Evolutionary conservation across 208 protist species (phyloP).

Genomic region (Crithidia thermophila): DNA sequence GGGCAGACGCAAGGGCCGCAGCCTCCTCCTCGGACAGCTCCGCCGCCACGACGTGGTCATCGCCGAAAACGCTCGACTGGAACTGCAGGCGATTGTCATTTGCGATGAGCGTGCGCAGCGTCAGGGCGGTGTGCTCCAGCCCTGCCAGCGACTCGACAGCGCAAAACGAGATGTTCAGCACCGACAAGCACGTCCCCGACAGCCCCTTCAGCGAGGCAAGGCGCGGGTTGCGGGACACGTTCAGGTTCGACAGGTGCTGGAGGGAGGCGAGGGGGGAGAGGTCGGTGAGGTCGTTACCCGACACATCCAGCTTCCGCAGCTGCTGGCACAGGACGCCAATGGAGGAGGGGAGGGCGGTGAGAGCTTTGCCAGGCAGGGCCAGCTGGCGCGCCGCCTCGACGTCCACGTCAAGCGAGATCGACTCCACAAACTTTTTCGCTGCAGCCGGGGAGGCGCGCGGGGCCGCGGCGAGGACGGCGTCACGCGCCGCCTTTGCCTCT

Average conservation of each 20-base stretch:
- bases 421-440: conserved; percentile 51
- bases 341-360: conserved; percentile 49
- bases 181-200: conserved; percentile 47
- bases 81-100: conserved; percentile 83
- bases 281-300: conserved; percentile 58
- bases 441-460: conserved; percentile 6
- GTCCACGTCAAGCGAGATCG: conserved; percentile 81
- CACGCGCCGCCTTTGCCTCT: conserved; percentile 28
- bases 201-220: conserved; percentile 56
- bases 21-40: neutral
- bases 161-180: conserved; percentile 71
- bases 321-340: conserved; percentile 58
- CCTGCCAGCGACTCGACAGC: conserved; percentile 62
- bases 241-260: conserved; percentile 67
- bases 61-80: conserved; percentile 35
- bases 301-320: conserved; percentile 74
- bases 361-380: conserved; percentile 40
- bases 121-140: conserved; percentile 53
- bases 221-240: conserved; percentile 49
- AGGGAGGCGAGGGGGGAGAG: conserved; percentile 48
- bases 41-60: neutral
- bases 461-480: conserved; percentile 5
- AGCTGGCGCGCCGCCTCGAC: conserved; percentile 66
- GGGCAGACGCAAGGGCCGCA: neutral
- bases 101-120: conserved; percentile 75